Conservation (phyloP, 2,329 filamentous ascomycete genomes). For the Xylaria sp. region DNA sequence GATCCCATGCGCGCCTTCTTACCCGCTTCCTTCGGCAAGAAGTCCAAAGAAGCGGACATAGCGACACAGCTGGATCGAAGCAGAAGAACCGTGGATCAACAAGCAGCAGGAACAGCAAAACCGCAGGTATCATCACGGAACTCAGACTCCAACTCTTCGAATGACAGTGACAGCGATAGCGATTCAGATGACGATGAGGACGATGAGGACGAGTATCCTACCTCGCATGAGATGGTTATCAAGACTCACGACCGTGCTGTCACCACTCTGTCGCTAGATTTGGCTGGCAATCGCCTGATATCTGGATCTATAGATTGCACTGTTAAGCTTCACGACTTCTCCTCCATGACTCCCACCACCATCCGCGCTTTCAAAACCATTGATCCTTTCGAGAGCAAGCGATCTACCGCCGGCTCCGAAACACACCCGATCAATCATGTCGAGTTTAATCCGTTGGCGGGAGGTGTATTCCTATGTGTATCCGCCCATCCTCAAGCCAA, state of each 20-base stretch:
- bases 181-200: slow-evolving; percentile 52
- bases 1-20: slow-evolving; percentile 72
- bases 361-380: slow-evolving; percentile 89
- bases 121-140: slow-evolving; percentile 26
- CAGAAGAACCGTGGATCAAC: slow-evolving; percentile 52
- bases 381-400: slow-evolving; percentile 76
- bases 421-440: slow-evolving; percentile 84
- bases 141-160: slow-evolving; percentile 29
- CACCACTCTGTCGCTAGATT: slow-evolving; percentile 78
- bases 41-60: slow-evolving; percentile 66
- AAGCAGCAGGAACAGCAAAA: slow-evolving; percentile 28
- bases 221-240: slow-evolving; percentile 86
- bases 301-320: slow-evolving; percentile 90
- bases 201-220: slow-evolving; percentile 73
- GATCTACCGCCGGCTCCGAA: slow-evolving; percentile 62
- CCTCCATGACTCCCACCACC: slow-evolving; percentile 91
- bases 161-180: slow-evolving; percentile 38
- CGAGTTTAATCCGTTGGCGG: slow-evolving; percentile 77
- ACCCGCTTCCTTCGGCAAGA: slow-evolving; percentile 80
- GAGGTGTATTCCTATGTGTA: slow-evolving; percentile 76
- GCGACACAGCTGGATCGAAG: slow-evolving; percentile 76
- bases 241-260: slow-evolving; percentile 89
- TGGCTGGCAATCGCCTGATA: slow-evolving; percentile 75
- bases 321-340: slow-evolving; percentile 90
- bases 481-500: slow-evolving; percentile 87